These are phyloP conservation scores for Blastobotrys apis DNA, from an alignment of 1,139 yeast genomes.

Conservation along the genomic window DNA sequence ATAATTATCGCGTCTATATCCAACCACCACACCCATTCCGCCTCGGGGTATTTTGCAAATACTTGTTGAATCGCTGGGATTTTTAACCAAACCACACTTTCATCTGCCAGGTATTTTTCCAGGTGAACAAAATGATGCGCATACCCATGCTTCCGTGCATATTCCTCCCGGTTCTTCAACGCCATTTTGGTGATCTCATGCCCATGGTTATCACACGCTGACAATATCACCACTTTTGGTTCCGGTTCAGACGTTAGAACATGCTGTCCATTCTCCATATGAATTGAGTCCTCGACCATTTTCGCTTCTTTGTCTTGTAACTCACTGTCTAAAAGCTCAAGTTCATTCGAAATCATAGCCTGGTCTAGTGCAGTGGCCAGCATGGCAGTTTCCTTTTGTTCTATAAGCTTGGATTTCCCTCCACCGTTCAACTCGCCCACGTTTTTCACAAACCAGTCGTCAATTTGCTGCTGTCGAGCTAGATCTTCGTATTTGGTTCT, in stretches of 20 bases:
- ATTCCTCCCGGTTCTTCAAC: constrained; percentile 32
- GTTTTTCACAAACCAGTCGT: background rate
- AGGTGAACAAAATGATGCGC: constrained; percentile 30
- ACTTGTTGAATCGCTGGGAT: constrained; percentile 30
- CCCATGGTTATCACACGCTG: constrained; percentile 33
- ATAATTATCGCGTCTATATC: constrained; percentile 27
- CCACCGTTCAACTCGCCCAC: background rate
- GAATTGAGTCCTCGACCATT: background rate
- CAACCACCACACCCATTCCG: constrained; percentile 37
- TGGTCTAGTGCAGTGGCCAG: constrained; percentile 1
- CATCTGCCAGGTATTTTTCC: constrained; percentile 19
- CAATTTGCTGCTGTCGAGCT: constrained; percentile 5
- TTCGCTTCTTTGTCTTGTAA: background rate
- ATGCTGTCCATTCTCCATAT: background rate
- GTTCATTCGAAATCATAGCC: constrained; percentile 7
- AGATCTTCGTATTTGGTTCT: constrained; percentile 2
- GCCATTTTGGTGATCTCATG: constrained; percentile 27
- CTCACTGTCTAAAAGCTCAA: background rate
- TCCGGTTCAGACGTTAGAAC: background rate
- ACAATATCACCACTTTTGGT: constrained; percentile 28
- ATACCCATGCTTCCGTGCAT: constrained; percentile 33
- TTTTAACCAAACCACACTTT: constrained; percentile 31
- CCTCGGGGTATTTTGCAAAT: constrained; percentile 27
- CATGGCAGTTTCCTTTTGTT: background rate
- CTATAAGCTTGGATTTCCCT: background rate